These are phyloP conservation scores for Penicillium crustosum DNA, from an alignment of 2,329 filamentous ascomycete genomes.

Conservation along the genomic window DNA sequence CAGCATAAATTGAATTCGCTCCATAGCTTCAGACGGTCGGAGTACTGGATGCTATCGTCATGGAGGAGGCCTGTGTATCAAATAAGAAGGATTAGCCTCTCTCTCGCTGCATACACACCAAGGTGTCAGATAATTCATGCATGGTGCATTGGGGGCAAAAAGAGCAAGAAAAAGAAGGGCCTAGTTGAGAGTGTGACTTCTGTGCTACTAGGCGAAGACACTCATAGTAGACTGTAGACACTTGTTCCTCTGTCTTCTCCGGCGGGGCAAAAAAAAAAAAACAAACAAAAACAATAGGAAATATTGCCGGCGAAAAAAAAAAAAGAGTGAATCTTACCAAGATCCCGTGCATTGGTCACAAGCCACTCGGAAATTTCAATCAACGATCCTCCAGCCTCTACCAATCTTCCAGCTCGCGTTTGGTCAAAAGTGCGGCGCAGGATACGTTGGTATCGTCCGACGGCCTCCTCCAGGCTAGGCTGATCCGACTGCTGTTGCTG, in stretches of 20 bases:
- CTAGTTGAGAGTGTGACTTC: slow-evolving; percentile 15
- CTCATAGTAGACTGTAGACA: background rate
- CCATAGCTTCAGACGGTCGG: slow-evolving; percentile 82
- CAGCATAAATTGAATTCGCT: slow-evolving; percentile 92
- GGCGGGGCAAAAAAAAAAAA: background rate
- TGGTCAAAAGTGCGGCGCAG: slow-evolving; percentile 68
- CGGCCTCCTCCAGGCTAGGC: slow-evolving; percentile 63
- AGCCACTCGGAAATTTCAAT: slow-evolving; percentile 66
- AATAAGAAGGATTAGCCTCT: slow-evolving; percentile 23
- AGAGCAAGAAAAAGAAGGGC: slow-evolving; percentile 9
- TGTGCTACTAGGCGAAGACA: slow-evolving; percentile 13
- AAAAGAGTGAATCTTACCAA: slow-evolving; percentile 56
- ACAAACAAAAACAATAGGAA: slow-evolving; percentile 17
- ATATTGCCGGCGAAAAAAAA: slow-evolving; percentile 21
- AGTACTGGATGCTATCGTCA: slow-evolving; percentile 74
- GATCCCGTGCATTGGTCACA: slow-evolving; percentile 61
- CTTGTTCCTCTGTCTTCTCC: background rate
- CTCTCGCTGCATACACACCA: slow-evolving; percentile 1
- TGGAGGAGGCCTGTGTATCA: slow-evolving; percentile 69
- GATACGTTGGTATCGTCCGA: slow-evolving; percentile 59
- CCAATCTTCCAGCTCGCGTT: slow-evolving; percentile 62
- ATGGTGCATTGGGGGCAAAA: slow-evolving; percentile 11
- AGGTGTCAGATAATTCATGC: slow-evolving; percentile 16
- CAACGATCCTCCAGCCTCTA: slow-evolving; percentile 59
- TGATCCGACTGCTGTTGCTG: slow-evolving; percentile 25